Evolutionary conservation across 768 basidiomycete genomes (phyloP).

Genomic region (Termitomyces sp.): DNA sequence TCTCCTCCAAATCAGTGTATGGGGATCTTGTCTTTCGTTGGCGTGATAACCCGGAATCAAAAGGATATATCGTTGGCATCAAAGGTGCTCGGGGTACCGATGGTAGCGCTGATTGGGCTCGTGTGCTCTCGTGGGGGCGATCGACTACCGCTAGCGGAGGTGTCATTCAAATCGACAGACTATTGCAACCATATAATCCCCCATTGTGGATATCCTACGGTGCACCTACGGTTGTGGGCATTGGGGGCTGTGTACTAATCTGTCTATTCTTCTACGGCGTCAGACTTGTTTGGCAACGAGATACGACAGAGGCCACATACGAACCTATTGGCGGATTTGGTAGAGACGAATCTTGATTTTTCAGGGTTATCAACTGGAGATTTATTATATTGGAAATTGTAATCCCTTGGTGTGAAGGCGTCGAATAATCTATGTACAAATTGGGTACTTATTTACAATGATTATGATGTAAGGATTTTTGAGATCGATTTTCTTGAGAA

Average conservation of each 20-base stretch:
- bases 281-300: conserved; percentile 62
- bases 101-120: conserved; percentile 57
- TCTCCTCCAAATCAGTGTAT: conserved; percentile 60
- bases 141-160: conserved; percentile 73
- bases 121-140: conserved; percentile 69
- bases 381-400: background rate
- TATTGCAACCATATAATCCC: conserved; percentile 83
- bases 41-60: conserved; percentile 34
- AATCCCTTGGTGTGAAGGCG: background rate
- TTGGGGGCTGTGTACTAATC: conserved; percentile 55
- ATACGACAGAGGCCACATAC: conserved; percentile 82
- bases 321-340: conserved; percentile 85
- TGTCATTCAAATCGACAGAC: conserved; percentile 80
- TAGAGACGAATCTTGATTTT: conserved; percentile 35
- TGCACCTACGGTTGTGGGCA: conserved; percentile 56
- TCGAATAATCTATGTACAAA: background rate
- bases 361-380: background rate
- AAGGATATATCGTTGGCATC: conserved; percentile 64
- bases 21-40: conserved; percentile 81
- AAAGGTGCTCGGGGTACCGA: conserved; percentile 68
- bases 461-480: background rate
- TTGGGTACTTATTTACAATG: background rate
- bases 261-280: conserved; percentile 72
- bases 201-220: conserved; percentile 82
- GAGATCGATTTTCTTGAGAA: background rate